These are phyloP conservation scores for Claviceps purpurea DNA, from an alignment of 2,329 filamentous ascomycete species.

Conservation along the genomic window DNA sequence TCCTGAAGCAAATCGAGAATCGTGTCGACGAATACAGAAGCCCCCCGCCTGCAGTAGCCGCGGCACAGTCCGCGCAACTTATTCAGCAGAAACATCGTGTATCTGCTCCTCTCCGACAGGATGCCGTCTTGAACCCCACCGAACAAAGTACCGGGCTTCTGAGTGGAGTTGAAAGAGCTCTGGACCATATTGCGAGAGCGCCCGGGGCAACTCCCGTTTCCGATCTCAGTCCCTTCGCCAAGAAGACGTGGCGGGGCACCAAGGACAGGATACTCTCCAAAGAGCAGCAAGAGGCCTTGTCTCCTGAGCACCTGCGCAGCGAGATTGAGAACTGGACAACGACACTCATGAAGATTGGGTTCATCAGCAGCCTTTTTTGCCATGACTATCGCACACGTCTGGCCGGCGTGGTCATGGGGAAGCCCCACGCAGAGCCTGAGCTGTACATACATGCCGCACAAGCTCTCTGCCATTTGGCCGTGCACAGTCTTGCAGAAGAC, in stretches of 20 bases:
- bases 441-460: slow-evolving; percentile 60
- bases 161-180: slow-evolving; percentile 31
- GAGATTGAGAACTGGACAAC: slow-evolving; percentile 35
- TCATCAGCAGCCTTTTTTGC: slow-evolving; percentile 55
- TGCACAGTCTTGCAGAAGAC: slow-evolving; percentile 68
- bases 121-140: slow-evolving; percentile 30
- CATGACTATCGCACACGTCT: slow-evolving; percentile 54
- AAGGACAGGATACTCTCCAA: slow-evolving; percentile 35
- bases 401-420: slow-evolving; percentile 55
- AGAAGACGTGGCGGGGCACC: slow-evolving; percentile 33
- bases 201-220: slow-evolving; percentile 36
- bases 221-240: slow-evolving; percentile 36
- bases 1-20: slow-evolving; percentile 52
- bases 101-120: slow-evolving; percentile 29
- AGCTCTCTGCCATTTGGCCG: slow-evolving; percentile 53
- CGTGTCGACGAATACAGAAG: slow-evolving; percentile 52
- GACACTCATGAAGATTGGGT: slow-evolving; percentile 31
- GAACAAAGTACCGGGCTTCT: slow-evolving; percentile 24
- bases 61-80: slow-evolving; percentile 16
- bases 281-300: slow-evolving; percentile 41
- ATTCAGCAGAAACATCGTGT: slow-evolving; percentile 21
- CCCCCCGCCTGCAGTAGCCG: slow-evolving; percentile 20
- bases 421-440: slow-evolving; percentile 56
- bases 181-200: slow-evolving; percentile 29
- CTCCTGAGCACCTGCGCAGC: slow-evolving; percentile 33